Evolutionary conservation across 129 eudicot species (phyloP).

Genomic region (Arctium minus): DNA sequence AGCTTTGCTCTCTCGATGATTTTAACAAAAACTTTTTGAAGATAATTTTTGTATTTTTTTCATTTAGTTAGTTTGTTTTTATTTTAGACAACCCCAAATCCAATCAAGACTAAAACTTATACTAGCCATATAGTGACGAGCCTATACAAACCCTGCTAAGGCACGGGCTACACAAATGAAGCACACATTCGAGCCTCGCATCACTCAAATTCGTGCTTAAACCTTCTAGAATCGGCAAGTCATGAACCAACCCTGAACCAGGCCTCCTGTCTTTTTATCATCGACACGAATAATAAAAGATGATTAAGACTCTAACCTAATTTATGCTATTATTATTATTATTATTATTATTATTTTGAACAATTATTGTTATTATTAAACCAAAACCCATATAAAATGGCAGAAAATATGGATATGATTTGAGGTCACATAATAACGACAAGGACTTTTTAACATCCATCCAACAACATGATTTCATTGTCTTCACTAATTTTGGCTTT

Average conservation of each 20-base stretch:
- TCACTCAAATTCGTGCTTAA: neutral
- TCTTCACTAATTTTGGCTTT: slow-evolving; percentile 1
- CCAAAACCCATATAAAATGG: slow-evolving; percentile 6
- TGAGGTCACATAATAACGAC: slow-evolving; percentile 19
- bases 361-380: neutral
- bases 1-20: neutral
- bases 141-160: too few species aligned
- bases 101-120: too few species aligned
- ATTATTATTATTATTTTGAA: too few species aligned
- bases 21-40: neutral
- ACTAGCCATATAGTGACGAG: too few species aligned
- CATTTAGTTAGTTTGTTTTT: neutral
- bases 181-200: neutral
- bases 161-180: neutral
- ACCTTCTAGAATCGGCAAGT: neutral
- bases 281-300: neutral
- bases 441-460: slow-evolving; percentile 16
- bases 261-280: neutral
- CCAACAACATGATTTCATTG: slow-evolving; percentile 7
- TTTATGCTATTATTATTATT: neutral
- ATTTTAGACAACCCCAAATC: neutral
- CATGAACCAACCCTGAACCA: neutral
- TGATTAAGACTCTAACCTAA: neutral
- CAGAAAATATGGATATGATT: slow-evolving; percentile 7
- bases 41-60: neutral